Evolutionary conservation across 768 basidiomycete species (phyloP).

Genomic region (Calocybe indica): DNA sequence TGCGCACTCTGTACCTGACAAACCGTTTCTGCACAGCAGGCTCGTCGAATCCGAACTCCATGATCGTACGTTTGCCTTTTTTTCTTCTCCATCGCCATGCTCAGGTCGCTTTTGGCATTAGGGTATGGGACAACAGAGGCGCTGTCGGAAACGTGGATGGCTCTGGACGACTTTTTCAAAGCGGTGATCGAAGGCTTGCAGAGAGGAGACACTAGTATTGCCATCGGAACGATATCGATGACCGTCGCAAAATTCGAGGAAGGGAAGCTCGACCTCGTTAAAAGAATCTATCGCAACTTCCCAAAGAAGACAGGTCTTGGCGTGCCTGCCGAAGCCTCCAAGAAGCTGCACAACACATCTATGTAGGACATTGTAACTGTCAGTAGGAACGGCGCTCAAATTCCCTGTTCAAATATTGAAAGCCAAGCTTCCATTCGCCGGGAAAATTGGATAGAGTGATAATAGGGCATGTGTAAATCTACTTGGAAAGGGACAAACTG

Average conservation of each 20-base stretch:
- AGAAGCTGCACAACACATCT: too few relatives aligned
- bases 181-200: constrained; percentile 21
- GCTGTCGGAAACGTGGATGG: constrained; percentile 51
- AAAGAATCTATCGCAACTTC: constrained; percentile 4
- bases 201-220: constrained; percentile 20
- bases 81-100: too few relatives aligned
- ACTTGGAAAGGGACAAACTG: too few relatives aligned
- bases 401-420: too few relatives aligned
- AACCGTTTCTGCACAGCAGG: constrained; percentile 16
- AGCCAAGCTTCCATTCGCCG: constrained; percentile 15
- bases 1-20: not conserved
- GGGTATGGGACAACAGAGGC: constrained; percentile 45
- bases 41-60: constrained; percentile 59
- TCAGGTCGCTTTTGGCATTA: constrained; percentile 12
- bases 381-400: too few relatives aligned
- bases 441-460: too few relatives aligned
- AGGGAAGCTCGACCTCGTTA: constrained; percentile 23
- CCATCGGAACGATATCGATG: constrained; percentile 15
- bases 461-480: constrained; percentile 8
- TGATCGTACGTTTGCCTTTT: constrained; percentile 33
- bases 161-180: constrained; percentile 39
- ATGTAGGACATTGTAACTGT: too few relatives aligned
- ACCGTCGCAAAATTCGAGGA: constrained; percentile 25
- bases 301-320: too few relatives aligned
- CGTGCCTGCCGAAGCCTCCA: too few relatives aligned